Base-by-base conservation (phyloP, 306 rosid genomes). In the Inga oerstediana region DNA sequence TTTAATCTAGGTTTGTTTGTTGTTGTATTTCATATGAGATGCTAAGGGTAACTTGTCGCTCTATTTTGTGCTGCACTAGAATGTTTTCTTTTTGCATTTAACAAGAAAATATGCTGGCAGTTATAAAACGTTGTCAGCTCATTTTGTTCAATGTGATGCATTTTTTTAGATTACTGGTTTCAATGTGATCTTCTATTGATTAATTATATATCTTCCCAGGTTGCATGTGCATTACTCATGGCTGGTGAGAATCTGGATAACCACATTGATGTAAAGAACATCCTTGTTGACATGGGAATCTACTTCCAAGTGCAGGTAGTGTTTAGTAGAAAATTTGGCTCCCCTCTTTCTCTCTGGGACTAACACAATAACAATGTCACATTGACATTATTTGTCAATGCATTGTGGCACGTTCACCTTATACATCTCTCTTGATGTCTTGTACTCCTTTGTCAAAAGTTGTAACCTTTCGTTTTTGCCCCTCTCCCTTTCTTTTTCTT, bases 251-350 rank as follows among this genome's bases (percentile, higher is more conserved):
- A 86, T 82, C 80, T 89, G 74, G 93, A 89, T 35, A 84, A 89
- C 71, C 88, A 89, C 85, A 62, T 62, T 85, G 91, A 87, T 51
- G 89, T 88, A 19, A 85, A 89, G 85, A 84, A 86, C 72, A 84
- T 87, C 82, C 91, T 89, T 73, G 88, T 89, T 80, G 93, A 89
- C 51, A 89, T 89, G 93, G 91, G 91, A 59, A 86, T 89, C 32
- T 89, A 89, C 85, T 89, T 88, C 80, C 93, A 89, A 89, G 93
- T 89, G 61, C 93, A 87, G 92, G 91, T 87, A 85, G 44, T 73
- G 30, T n/a, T 72, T 56, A 24, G 48, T 66, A 45, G 41, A 81
- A 39, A 58, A 19, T 22, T 12, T 45, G 41, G 20, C 45, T 66
- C 70, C 52, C 45, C 46, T 52, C 68, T 39, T 3, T 10, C 35